phyloP scores from a whole-genome alignment of 78 protist genomes.

The Polysphondylium violaceum region DNA sequence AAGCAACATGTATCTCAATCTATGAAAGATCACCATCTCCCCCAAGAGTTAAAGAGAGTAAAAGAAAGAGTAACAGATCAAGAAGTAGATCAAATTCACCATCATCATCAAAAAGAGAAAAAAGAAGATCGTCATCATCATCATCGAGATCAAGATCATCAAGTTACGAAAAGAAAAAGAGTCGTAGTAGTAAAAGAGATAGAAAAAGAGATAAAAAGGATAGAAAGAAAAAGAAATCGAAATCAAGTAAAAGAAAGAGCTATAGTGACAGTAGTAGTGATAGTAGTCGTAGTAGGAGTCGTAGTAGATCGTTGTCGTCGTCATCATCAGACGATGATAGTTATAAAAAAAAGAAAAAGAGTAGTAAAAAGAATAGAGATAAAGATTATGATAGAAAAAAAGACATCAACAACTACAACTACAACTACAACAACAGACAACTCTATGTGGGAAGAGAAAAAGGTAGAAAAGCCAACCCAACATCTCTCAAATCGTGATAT shows the following conservation, averaged over 20 bases:
- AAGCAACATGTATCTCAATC: background rate
- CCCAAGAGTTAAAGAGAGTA: constrained; percentile 9
- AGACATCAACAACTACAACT: background rate
- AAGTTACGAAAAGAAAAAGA: background rate
- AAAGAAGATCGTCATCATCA: background rate
- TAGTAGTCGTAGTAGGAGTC: background rate
- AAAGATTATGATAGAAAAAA: background rate
- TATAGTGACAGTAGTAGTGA: background rate
- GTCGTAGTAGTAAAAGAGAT: background rate
- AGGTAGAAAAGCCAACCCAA: background rate
- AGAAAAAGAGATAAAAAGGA: background rate
- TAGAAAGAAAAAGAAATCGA: background rate
- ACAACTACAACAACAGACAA: background rate
- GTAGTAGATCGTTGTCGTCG: background rate
- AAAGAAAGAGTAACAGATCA: background rate
- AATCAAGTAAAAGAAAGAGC: background rate
- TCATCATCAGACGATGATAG: constrained; percentile 3
- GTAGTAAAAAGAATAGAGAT: too few relatives aligned
- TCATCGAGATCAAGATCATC: background rate
- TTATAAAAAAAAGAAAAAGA: background rate
- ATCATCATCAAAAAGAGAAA: background rate
- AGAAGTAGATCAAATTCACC: background rate
- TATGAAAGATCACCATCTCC: constrained; percentile 52
- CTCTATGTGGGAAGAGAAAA: constrained; percentile 55
- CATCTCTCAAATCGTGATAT: constrained; percentile 11